Base-by-base conservation (phyloP, 1,284 basidiomycete genomes). In the Termitomyces sp. region DNA sequence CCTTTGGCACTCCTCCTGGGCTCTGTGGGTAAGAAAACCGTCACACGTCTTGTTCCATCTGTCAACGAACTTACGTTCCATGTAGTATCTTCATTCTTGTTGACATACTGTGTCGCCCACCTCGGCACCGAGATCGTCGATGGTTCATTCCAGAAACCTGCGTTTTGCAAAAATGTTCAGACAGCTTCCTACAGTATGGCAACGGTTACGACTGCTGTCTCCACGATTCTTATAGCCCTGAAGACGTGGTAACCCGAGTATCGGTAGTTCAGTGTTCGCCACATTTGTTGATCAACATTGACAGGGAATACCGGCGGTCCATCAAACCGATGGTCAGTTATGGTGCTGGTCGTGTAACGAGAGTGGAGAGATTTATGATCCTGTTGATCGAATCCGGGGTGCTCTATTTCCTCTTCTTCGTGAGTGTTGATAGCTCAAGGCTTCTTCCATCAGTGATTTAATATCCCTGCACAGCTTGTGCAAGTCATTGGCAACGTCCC, bases 391-490 rank as follows among this genome's bases (percentile, higher is more conserved):
- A 56, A 24, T 53, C 54, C 14, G 54, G 54, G 10, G 19, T 49
- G 7, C 33, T 56, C 9, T 56, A 56, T 16, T 53, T 56, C 35
- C 19, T 50, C 1, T 56, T 56, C 8, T 56, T 56, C 45, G 51
- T 50, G 34, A 24, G 55, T 43, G 10, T 34, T 19, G 2, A 16
- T 46, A 7, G n/a, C n/a, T 14, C 6, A 7, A 10, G 8, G 10
- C 3, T 37, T 7, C 5, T 28, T 28, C 11, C 16, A 14, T 10
- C 1, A 4, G 1, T 34, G 11, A 24, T n/a, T 1, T 11, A 7
- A 34, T n/a, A n/a, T 35, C n/a, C n/a, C 37, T 9, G 4, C 2
- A 24, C 10, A 56, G 54, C 43, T 56, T 18, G 48, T 53, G 14
- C 46, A 50, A 52, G 54, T 50, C 2, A 40, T 53, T 14, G 54